These are phyloP conservation scores for Fomitopsis palustris DNA, from an alignment of 1,284 basidiomycete species.

Conservation along the genomic window DNA sequence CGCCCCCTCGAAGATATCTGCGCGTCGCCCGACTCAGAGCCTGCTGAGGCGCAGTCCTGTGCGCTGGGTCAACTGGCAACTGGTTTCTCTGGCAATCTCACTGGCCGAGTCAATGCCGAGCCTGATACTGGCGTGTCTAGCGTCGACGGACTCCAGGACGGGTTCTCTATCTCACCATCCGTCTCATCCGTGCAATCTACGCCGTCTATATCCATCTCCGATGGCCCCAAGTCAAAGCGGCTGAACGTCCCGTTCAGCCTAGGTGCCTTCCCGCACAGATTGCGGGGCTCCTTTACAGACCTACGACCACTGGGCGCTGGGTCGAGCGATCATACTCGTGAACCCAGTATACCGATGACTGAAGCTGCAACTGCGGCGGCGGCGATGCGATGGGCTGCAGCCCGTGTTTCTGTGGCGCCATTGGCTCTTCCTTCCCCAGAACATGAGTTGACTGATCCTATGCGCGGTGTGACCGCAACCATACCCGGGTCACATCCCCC, in stretches of 20 bases:
- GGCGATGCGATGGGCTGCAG: conserved; percentile 79
- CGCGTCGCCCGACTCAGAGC: conserved; percentile 18
- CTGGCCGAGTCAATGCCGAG: not conserved
- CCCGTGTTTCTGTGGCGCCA: conserved; percentile 71
- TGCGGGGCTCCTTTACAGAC: conserved; percentile 57
- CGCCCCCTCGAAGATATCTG: conserved; percentile 14
- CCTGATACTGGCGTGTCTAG: not conserved
- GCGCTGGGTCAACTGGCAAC: not conserved
- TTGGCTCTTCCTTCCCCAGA: conserved; percentile 84
- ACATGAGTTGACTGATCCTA: conserved; percentile 81
- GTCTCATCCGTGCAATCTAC: not conserved
- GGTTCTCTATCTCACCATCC: not conserved
- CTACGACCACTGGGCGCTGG: conserved; percentile 32
- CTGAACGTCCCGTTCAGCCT: conserved; percentile 22
- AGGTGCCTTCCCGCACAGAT: conserved; percentile 36
- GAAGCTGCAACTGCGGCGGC: conserved; percentile 73
- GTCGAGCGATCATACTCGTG: conserved; percentile 24
- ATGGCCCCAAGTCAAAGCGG: conserved; percentile 9
- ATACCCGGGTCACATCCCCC: conserved; percentile 60
- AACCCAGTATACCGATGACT: conserved; percentile 33
- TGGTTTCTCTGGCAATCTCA: not conserved
- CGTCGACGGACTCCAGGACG: not conserved
- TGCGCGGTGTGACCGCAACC: conserved; percentile 66
- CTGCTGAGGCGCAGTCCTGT: not conserved
- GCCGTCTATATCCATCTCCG: not conserved